Conservation (phyloP, 2,329 filamentous ascomycete species). For the Colletotrichum truncatum region DNA sequence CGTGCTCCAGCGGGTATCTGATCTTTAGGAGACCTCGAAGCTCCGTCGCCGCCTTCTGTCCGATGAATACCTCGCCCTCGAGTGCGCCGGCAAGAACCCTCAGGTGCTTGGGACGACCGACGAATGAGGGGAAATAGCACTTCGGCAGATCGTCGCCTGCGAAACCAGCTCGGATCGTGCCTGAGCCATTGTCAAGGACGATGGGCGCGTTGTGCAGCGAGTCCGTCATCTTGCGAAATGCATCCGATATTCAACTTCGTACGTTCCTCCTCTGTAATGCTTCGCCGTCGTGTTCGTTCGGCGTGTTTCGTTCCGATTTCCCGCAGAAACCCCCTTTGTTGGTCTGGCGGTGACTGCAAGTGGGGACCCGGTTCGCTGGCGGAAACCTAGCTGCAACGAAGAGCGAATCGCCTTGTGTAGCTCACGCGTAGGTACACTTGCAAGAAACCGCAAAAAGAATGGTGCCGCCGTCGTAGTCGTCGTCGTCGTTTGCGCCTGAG, state of each 20-base stretch:
- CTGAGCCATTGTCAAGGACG: constrained; percentile 98
- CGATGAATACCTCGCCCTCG: constrained; percentile 97
- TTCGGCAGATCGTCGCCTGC: constrained; percentile 96
- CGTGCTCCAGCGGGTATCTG: constrained; percentile 93
- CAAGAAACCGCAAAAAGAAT: not conserved
- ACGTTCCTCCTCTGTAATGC: not conserved
- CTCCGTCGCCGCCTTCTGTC: constrained; percentile 86
- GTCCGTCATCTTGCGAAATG: constrained; percentile 58
- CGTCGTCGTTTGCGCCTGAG: constrained; percentile 14
- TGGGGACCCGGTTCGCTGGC: constrained; percentile 9
- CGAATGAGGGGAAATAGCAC: constrained; percentile 97
- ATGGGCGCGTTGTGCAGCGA: constrained; percentile 95
- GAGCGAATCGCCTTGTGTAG: not conserved
- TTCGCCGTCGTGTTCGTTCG: constrained; percentile 8
- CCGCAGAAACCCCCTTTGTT: constrained; percentile 26
- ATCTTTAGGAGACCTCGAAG: constrained; percentile 95
- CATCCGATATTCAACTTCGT: constrained; percentile 11
- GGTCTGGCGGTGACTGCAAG: constrained; percentile 26
- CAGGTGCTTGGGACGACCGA: constrained; percentile 94
- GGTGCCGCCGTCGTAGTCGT: constrained; percentile 17
- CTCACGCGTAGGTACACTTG: too few species aligned
- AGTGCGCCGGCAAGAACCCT: constrained; percentile 95
- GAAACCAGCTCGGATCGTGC: constrained; percentile 96
- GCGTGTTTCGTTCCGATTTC: constrained; percentile 13
- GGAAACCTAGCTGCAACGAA: not conserved